Base-by-base conservation (phyloP, 345 rosid species). In the Lumnitzera racemosa region DNA sequence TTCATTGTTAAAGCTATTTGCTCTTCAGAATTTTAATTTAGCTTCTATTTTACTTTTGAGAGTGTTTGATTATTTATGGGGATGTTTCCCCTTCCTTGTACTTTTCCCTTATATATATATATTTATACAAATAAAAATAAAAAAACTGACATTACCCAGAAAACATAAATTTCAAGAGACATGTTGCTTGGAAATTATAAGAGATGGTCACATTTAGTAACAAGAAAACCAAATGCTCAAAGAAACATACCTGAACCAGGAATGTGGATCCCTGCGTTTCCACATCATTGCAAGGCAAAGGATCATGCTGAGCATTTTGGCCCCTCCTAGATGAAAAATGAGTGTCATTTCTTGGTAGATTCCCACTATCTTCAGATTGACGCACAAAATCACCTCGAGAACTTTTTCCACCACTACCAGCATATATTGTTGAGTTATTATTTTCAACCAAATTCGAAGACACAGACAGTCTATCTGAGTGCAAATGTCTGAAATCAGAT, bases 261-360 rank as follows among this genome's bases (percentile, higher is more conserved):
- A 85, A 94, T 51, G 75, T 78, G 58, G 97, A 76, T 67, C 96
- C 97, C 66, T 67, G 83, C 43, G 80, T 75, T 78, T 85, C 90
- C 64, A 80, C 78, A 56, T 76, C 78, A 57, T 65, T 71, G 24
- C 73, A 49, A 60, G 76, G 63, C 57, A 58, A 69, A 66, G 62
- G 41, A 55, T 61, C 75, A 48, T 61, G 55, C 36, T 57, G 71
- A 62, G 59, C 61, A 61, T 57, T 58, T 62, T 67, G 57, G 27
- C 58, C 72, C 71, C 76, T 68, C 25, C 62, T 50, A 51, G 53
- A 15, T 10, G 47, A 52, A 57, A 53, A 48, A 49, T 67, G 66
- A 41, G 66, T 52, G 13, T 67, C 68, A 13, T 14, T 63, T 63
- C 53, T 24, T 43, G 16, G 71, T 43, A 64, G 24, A 49, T 61